Evolutionary conservation across 2,329 filamentous ascomycete species (phyloP).

Genomic region (Lecanicillium sp.): DNA sequence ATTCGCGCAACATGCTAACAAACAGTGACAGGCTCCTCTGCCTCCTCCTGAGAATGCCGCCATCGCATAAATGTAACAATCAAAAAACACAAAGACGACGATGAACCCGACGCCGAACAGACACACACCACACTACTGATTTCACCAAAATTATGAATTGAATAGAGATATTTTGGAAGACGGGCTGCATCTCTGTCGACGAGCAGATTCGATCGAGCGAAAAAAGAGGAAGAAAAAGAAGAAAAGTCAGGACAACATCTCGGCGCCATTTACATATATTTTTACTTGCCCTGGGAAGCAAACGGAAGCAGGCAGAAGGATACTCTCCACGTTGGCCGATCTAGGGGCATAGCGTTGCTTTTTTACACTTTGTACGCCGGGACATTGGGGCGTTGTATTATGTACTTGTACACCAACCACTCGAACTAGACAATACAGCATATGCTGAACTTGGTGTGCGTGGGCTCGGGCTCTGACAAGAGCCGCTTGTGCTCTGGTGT

Average conservation of each 20-base stretch:
- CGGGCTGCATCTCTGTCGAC: neutral
- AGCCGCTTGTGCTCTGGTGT: too few relatives aligned
- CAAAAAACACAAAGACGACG: neutral
- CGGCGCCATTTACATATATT: constrained; percentile 10
- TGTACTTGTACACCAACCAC: constrained; percentile 11
- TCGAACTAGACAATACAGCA: constrained; percentile 8
- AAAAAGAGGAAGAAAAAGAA: neutral
- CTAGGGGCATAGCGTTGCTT: constrained; percentile 13
- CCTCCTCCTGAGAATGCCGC: constrained; percentile 26
- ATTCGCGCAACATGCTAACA: constrained; percentile 14
- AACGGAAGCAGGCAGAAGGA: neutral
- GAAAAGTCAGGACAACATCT: neutral
- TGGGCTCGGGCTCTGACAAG: too few relatives aligned
- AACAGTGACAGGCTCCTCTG: constrained; percentile 18
- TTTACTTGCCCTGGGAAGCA: constrained; percentile 1
- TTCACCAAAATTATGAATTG: constrained; percentile 10
- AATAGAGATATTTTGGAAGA: constrained; percentile 3
- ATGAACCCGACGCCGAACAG: neutral
- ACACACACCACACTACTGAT: constrained; percentile 13
- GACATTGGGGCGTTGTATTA: constrained; percentile 12
- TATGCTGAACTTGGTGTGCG: too few relatives aligned
- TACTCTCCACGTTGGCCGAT: neutral
- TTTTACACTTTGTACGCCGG: constrained; percentile 10
- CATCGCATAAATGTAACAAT: constrained; percentile 23
- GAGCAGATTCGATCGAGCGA: neutral